Evolutionary conservation across 306 rosid species (phyloP).

Genomic region (Begonia loranthoides): DNA sequence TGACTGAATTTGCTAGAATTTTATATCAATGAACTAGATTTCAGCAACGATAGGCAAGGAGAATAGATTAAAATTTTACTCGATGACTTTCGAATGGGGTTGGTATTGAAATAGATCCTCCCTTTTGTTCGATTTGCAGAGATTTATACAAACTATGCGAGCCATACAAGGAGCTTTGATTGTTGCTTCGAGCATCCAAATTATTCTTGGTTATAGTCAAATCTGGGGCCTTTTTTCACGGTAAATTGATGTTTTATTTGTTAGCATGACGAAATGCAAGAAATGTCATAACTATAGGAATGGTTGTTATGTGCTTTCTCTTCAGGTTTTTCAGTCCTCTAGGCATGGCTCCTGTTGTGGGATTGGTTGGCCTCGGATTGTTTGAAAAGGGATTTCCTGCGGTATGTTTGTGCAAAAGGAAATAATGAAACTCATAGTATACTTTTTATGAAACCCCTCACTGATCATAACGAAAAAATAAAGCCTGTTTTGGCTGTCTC

Average conservation of each 20-base stretch:
- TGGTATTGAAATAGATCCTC: conserved; percentile 75
- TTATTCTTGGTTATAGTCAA: conserved; percentile 94
- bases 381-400: conserved; percentile 79
- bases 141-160: conserved; percentile 90
- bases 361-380: conserved; percentile 89
- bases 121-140: conserved; percentile 87
- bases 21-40: too few species aligned
- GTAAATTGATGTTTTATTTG: conserved; percentile 16
- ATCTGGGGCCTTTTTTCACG: conserved; percentile 94
- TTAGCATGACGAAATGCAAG: background rate
- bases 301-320: conserved; percentile 7
- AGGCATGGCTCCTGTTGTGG: conserved; percentile 97
- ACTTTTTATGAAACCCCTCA: too few species aligned
- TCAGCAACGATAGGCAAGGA: too few species aligned
- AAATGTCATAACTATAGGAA: background rate
- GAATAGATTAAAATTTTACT: too few species aligned
- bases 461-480: too few species aligned
- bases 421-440: too few species aligned
- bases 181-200: conserved; percentile 89
- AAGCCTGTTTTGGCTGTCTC: too few species aligned
- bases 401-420: too few species aligned
- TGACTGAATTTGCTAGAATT: too few species aligned
- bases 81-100: conserved; percentile 50
- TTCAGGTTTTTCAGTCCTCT: conserved; percentile 96
- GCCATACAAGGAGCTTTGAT: conserved; percentile 97